A percentile compares a stretch with the other conserved stretches of the same genome.
These are phyloP conservation scores for Ogataea chonburiensis DNA, from an alignment of 805 yeast genomes.

Conservation along the genomic window DNA sequence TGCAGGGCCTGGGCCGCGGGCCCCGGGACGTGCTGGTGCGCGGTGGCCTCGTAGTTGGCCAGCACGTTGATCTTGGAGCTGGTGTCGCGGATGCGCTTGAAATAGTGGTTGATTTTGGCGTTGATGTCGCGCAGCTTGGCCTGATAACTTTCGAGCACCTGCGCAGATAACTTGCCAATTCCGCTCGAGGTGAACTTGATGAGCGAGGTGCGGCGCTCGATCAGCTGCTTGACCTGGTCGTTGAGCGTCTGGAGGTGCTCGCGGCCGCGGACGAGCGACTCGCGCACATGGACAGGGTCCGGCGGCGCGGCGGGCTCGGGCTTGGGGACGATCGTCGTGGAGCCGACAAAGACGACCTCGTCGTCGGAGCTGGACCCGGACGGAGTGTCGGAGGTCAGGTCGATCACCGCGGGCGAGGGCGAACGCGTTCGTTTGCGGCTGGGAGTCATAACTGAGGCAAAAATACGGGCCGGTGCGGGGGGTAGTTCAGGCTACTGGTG, in stretches of 20 bases:
- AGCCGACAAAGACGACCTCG: slow-evolving; percentile 16
- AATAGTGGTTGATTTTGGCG: slow-evolving; percentile 10
- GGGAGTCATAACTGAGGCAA: neutral
- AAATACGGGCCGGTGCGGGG: too few species aligned
- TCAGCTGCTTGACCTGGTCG: slow-evolving; percentile 7
- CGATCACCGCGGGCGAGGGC: slow-evolving; percentile 12
- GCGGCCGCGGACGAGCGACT: slow-evolving; percentile 10
- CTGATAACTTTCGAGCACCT: slow-evolving; percentile 8
- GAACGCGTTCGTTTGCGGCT: slow-evolving; percentile 2
- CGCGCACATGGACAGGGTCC: slow-evolving; percentile 7
- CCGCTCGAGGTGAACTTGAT: slow-evolving; percentile 14
- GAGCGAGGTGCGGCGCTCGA: slow-evolving; percentile 14
- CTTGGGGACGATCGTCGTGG: slow-evolving; percentile 10
- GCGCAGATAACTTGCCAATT: slow-evolving; percentile 13
- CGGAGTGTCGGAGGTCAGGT: slow-evolving; percentile 15
- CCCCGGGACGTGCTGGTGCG: slow-evolving; percentile 1
- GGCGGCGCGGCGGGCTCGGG: neutral
- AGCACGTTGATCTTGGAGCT: slow-evolving; percentile 8
- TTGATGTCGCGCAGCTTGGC: slow-evolving; percentile 8
- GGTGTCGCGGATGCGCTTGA: slow-evolving; percentile 9
- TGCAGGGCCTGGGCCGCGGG: neutral
- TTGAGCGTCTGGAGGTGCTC: slow-evolving; percentile 8
- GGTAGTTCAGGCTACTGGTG: too few species aligned
- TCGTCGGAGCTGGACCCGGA: slow-evolving; percentile 8
- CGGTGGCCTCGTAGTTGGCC: slow-evolving; percentile 3